Evolutionary conservation across 768 basidiomycete genomes (phyloP).

Genomic region (Crepidotus variabilis): DNA sequence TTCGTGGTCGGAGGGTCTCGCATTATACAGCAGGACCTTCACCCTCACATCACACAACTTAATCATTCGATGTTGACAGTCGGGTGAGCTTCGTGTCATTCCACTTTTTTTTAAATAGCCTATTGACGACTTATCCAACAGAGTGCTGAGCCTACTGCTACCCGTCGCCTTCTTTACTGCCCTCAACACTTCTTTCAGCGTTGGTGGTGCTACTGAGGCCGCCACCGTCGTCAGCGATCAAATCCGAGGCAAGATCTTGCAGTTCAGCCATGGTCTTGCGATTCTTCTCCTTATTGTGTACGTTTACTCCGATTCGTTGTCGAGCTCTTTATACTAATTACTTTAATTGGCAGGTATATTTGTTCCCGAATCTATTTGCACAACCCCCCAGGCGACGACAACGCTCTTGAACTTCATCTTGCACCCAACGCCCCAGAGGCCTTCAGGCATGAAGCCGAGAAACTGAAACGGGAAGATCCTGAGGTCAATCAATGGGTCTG

Average conservation of each 20-base stretch:
- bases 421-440: slow-evolving; percentile 42
- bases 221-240: slow-evolving; percentile 34
- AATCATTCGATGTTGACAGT: slow-evolving; percentile 68
- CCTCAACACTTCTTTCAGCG: slow-evolving; percentile 26
- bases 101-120: too few relatives aligned
- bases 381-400: slow-evolving; percentile 62
- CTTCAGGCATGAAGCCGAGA: slow-evolving; percentile 35
- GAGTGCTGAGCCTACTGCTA: slow-evolving; percentile 59
- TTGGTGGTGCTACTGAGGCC: slow-evolving; percentile 17
- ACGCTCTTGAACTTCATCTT: slow-evolving; percentile 31
- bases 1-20: slow-evolving; percentile 73
- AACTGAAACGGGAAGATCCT: slow-evolving; percentile 38
- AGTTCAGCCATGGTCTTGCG: slow-evolving; percentile 66
- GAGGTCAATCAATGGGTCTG: slow-evolving; percentile 64
- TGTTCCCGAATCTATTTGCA: slow-evolving; percentile 66
- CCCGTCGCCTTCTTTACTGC: slow-evolving; percentile 70
- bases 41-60: slow-evolving; percentile 60
- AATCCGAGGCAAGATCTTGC: slow-evolving; percentile 44
- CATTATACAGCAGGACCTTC: slow-evolving; percentile 62
- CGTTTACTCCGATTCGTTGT: slow-evolving; percentile 14
- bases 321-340: not conserved
- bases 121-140: slow-evolving; percentile 20
- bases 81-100: slow-evolving; percentile 37
- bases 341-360: slow-evolving; percentile 43
- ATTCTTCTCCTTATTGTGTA: slow-evolving; percentile 60